Base-by-base conservation (phyloP, 805 yeast genomes). In the Kuraishia cidri region DNA sequence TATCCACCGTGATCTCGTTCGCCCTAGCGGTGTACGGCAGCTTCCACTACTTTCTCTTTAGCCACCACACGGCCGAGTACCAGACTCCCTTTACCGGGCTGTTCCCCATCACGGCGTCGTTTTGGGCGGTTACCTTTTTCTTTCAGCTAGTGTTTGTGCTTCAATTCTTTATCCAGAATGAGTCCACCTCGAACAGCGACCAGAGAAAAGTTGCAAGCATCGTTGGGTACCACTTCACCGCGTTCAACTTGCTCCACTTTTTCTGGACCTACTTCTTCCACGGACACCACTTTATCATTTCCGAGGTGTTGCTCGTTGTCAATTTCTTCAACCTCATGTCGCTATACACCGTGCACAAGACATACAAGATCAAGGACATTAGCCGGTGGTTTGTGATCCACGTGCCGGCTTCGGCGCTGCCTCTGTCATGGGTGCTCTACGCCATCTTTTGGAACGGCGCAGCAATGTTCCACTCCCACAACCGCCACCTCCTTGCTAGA, bases 361-460 rank as follows among this genome's bases (percentile, higher is more conserved):
- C 92, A 2, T 75, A 68, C 46, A 44, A 66, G 12, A 60, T 78
- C 48, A 62, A 64, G 35, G 75, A 76, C 7, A 42, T 74, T 31
- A 39, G 58, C 34, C 64, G 62, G 38, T 76, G 78, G 71, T 40
- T 75, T 20, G 54, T 73, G 24, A 60, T 81, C 32, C 94, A 85
- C 55, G 56, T 76, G 42, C 69, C 90, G 11, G 66, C 68, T 10
- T 68, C 75, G 7, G 84, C 88, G 0, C 43, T 82, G 45, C 94
- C 95, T 10, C 53, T 81, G 35, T 64, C 81, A 21, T 85, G 94
- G 94, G 56, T 78, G 24, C 50, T 80, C 37, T 81, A 75, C 47
- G 78, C 76, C 16, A 50, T 84, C 24, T 80, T 83, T 62, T 85
- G 94, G 94, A 81, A 80, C 48, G 94, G 94, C 29, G 87, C 94